A percentile compares a stretch with the other conserved stretches of the same genome.
Evolutionary conservation across 352 stramenopile genomes (phyloP).

Genomic region (Phytophthora pseudosyringae): DNA sequence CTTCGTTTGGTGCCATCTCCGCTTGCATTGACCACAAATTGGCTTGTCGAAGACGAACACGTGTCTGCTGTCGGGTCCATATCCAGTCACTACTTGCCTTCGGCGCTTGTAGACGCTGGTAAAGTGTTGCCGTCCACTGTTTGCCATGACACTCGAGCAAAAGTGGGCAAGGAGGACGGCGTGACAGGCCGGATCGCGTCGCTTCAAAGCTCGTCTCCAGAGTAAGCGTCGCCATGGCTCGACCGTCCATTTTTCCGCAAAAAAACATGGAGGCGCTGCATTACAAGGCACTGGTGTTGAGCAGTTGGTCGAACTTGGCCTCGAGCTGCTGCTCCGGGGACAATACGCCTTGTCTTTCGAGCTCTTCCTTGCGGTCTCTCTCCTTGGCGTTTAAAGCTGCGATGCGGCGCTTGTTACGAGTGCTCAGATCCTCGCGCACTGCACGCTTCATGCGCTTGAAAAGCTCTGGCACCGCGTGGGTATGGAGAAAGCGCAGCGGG

Average conservation of each 20-base stretch:
- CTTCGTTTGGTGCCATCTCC: not conserved
- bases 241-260: slow-evolving; percentile 4
- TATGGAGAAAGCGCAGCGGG: slow-evolving; percentile 30
- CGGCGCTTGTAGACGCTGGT: not conserved
- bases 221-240: not conserved
- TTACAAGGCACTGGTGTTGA: slow-evolving; percentile 27
- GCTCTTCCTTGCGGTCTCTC: slow-evolving; percentile 27
- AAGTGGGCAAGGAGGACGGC: not conserved
- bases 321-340: slow-evolving; percentile 42
- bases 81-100: not conserved
- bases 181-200: slow-evolving; percentile 19
- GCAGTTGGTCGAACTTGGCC: slow-evolving; percentile 39
- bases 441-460: slow-evolving; percentile 38
- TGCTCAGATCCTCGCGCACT: slow-evolving; percentile 34
- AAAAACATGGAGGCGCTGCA: not conserved
- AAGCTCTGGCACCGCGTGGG: slow-evolving; percentile 25
- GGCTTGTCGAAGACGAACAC: not conserved
- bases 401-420: slow-evolving; percentile 40
- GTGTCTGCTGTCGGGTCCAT: too few species aligned
- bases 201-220: slow-evolving; percentile 22
- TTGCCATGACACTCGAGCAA: slow-evolving; percentile 11
- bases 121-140: not conserved
- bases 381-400: slow-evolving; percentile 36
- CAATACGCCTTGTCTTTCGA: slow-evolving; percentile 30
- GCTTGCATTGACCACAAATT: slow-evolving; percentile 2